Percentiles rank a stretch among this genome's conserved stretches.
phyloP scores from a whole-genome alignment of 495 filamentous ascomycete species.

The Cairneyella variabilis region DNA sequence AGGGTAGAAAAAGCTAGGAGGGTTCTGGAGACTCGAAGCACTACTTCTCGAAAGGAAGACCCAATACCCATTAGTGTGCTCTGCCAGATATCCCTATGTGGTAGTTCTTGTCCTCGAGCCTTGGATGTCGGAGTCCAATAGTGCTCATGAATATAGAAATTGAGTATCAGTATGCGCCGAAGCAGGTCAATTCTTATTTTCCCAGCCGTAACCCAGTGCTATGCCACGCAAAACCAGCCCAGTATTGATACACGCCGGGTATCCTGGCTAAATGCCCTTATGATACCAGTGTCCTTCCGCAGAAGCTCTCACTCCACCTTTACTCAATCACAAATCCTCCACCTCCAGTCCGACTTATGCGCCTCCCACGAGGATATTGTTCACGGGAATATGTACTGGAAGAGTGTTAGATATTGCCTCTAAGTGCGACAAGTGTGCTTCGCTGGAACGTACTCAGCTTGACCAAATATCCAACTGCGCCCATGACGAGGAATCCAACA shows the following conservation, averaged over 20 bases:
- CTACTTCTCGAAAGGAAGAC: too few species aligned
- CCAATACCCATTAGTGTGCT: too few species aligned
- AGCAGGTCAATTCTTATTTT: conserved; percentile 14
- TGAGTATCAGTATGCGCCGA: not conserved
- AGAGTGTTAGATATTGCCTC: not conserved
- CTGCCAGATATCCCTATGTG: too few species aligned
- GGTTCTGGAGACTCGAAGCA: too few species aligned
- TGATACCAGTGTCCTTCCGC: not conserved
- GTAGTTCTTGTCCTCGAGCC: too few species aligned
- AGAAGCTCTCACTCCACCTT: not conserved
- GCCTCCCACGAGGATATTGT: conserved; percentile 75
- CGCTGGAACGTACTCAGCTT: conserved; percentile 70
- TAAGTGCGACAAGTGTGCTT: not conserved
- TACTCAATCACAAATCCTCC: conserved; percentile 2
- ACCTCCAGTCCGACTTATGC: conserved; percentile 37
- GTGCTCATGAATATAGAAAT: too few species aligned
- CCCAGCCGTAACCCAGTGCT: conserved; percentile 6
- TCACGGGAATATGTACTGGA: conserved; percentile 75
- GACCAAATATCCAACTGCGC: conserved; percentile 73
- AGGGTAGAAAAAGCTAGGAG: too few species aligned
- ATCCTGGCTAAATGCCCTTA: not conserved
- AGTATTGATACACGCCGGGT: conserved; percentile 21
- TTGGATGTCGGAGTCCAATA: too few species aligned
- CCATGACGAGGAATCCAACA: conserved; percentile 86
- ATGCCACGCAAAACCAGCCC: conserved; percentile 16